Base-by-base conservation (phyloP, 441 rosid genomes). In the Euphorbia neoarborescens region DNA sequence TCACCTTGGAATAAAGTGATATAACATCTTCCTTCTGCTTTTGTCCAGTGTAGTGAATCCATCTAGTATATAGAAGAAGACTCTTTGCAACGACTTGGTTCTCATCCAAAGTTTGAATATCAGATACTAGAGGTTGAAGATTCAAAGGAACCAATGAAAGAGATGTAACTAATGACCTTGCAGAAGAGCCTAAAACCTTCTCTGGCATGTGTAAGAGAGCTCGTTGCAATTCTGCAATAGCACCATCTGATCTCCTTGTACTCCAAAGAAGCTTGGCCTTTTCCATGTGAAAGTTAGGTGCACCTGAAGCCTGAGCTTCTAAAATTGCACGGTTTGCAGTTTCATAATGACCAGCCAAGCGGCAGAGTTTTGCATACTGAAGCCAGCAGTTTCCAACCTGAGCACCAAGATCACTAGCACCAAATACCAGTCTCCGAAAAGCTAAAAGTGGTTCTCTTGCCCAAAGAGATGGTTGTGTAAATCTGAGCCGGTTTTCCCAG, bases 251-350 rank as follows among this genome's bases (percentile, higher is more conserved):
- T 65, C 97, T 90, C 83, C 87, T 85, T 40, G 92, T 89, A 70
- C 89, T 87, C 97, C 98, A 95, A 60, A 92, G 87, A 84, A 95
- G 96, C 84, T 91, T 95, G 28, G 99, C 98, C 88, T 92, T 92
- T 81, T 92, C 98, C 90, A 87, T 81, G 80, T 90, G 96, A 80
- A 91, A 94, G 76, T 91, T 92, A 75, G 89, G 84, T 37, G 94
- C 96, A 79, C 96, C 98, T 32, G 96, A 89, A 79, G 89, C 90
- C 83, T 89, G 94, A 70, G 99, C 99, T 82, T 91, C 98, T 50
- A 95, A 78, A 81, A 95, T 91, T 75, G 98, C 97, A 76, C 87
- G 78, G 82, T 91, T 94, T 66, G 99, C 97, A 30, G 96, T 92
- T 84, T 88, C 98, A 83, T 88, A 95, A 77, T 92, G 99, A 81